phyloP scores from a whole-genome alignment of 2,329 filamentous ascomycete species.

The Apiospora rasikravindrae region DNA sequence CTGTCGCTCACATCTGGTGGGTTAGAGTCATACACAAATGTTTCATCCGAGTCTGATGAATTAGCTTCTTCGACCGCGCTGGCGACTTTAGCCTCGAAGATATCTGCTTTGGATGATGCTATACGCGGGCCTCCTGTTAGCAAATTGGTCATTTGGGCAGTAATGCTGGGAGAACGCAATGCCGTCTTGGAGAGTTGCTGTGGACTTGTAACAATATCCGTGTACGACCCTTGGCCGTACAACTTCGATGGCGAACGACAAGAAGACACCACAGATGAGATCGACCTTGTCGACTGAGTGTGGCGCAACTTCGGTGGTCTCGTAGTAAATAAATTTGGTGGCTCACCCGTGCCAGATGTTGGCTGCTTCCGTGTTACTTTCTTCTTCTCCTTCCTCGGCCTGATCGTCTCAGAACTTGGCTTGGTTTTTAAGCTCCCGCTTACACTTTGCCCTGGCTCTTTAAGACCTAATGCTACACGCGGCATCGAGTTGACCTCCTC shows the following conservation, averaged over 20 bases:
- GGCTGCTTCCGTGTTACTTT: conserved; percentile 77
- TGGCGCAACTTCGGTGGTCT: conserved; percentile 42
- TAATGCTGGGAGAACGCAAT: conserved; percentile 38
- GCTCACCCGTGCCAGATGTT: conserved; percentile 74
- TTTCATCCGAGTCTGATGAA: conserved; percentile 96
- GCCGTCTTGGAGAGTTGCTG: conserved; percentile 27
- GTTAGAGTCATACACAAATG: conserved; percentile 98
- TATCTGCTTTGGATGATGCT: conserved; percentile 94
- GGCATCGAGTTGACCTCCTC: conserved; percentile 93
- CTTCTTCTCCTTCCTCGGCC: conserved; percentile 92
- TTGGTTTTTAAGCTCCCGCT: conserved; percentile 82
- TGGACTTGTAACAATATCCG: conserved; percentile 35
- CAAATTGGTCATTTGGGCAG: conserved; percentile 47
- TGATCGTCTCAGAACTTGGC: conserved; percentile 93
- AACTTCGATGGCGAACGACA: conserved; percentile 43
- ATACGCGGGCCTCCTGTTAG: conserved; percentile 51
- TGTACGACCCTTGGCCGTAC: conserved; percentile 41
- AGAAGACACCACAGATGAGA: conserved; percentile 35
- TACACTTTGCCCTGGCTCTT: conserved; percentile 66
- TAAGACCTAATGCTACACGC: conserved; percentile 74
- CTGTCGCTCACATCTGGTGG: conserved; percentile 72
- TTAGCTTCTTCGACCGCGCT: conserved; percentile 95
- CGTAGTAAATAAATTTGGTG: conserved; percentile 34
- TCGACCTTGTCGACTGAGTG: conserved; percentile 46
- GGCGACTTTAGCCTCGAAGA: conserved; percentile 96